phyloP scores from a whole-genome alignment of 352 stramenopile species.

The Phytopythium cucurbitacearum region DNA sequence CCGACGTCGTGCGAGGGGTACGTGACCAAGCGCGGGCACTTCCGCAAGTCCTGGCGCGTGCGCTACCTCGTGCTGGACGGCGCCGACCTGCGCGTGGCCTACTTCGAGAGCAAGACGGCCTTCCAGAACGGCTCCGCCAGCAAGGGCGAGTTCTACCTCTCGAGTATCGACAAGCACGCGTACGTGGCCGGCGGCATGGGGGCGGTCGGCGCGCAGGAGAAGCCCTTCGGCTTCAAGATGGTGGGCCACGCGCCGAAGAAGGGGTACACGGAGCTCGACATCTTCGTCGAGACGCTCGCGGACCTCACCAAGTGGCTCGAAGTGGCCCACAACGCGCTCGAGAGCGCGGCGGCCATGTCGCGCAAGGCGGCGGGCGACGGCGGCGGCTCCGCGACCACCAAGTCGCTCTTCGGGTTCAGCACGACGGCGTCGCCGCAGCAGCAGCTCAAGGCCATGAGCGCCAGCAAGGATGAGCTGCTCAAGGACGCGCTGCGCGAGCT shows the following conservation, averaged over 20 bases:
- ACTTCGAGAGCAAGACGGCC: constrained; percentile 72
- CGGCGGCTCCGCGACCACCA: constrained; percentile 30
- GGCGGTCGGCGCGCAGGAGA: constrained; percentile 42
- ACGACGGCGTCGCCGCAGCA: constrained; percentile 37
- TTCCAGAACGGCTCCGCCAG: constrained; percentile 22
- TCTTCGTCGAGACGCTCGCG: constrained; percentile 60
- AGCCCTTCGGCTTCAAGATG: constrained; percentile 84
- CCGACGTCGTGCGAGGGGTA: constrained; percentile 82
- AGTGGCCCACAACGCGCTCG: constrained; percentile 68
- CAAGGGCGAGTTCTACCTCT: constrained; percentile 77
- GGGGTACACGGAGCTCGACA: constrained; percentile 76
- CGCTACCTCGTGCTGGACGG: constrained; percentile 77
- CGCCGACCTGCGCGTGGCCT: constrained; percentile 57
- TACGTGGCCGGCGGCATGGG: constrained; percentile 61
- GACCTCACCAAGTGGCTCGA: constrained; percentile 80
- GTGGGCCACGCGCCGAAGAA: constrained; percentile 71
- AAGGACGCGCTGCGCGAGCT: constrained; percentile 70
- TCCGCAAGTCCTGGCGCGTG: constrained; percentile 81
- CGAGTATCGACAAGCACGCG: constrained; percentile 74
- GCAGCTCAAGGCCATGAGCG: constrained; percentile 61
- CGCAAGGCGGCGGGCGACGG: constrained; percentile 21
- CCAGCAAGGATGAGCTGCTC: constrained; percentile 60
- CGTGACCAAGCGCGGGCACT: constrained; percentile 81
- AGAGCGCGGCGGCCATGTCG: constrained; percentile 22
- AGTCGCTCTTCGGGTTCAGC: constrained; percentile 58